Base-by-base conservation (phyloP, 2,329 filamentous ascomycete genomes). In the Alternaria burnsii region DNA sequence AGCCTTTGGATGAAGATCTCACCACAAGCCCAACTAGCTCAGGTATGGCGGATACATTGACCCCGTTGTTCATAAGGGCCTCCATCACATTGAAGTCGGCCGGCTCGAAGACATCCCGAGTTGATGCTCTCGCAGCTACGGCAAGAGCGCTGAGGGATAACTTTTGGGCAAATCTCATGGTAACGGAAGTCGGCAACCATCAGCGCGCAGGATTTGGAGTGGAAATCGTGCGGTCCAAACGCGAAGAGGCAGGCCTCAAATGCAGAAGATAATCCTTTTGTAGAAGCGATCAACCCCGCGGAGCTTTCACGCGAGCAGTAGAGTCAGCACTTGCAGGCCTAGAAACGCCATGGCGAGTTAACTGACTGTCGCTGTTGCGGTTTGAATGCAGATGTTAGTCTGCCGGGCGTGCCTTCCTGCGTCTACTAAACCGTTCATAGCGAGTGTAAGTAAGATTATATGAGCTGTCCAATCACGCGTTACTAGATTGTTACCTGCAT, bases 41-140 rank as follows among this genome's bases (percentile, higher is more conserved):
- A 11, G 64, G 58, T 24, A 72, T 58, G 1, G 55, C 62, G 20
- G 63, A 65, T 20, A 68, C 55, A 40, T 71, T 59, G 26, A 67
- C 59, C 4, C 66, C 69, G 32, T 68, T 69, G 3, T 61, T 34
- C 9, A 68, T 42, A 10, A 72, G 66, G 2, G 69, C 68, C 28
- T 68, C 53, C 2, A 67, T 71, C 11, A 70, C 51, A 51, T 70
- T 66, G 47, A 70, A 70, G 14, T 68, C 50, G 2, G 40, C 30
- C 6, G 65, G 55, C 55, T 70, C 68, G 24, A 71, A 71, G 4
- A 54, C 18, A n/a, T 18, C 52, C 14, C 53, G 52, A 10, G 60
- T 14, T 14, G n/a, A 40, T 20, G 40, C 36, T 26, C 32, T 34
- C 14, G n/a, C 26, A 8, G 16, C 41, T 24, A 47, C 14, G 18